Evolutionary conservation across 257 asterid genomes (phyloP), one percentile per base, ranked within the genome.

Genomic region (Fraxinus anomala): DNA sequence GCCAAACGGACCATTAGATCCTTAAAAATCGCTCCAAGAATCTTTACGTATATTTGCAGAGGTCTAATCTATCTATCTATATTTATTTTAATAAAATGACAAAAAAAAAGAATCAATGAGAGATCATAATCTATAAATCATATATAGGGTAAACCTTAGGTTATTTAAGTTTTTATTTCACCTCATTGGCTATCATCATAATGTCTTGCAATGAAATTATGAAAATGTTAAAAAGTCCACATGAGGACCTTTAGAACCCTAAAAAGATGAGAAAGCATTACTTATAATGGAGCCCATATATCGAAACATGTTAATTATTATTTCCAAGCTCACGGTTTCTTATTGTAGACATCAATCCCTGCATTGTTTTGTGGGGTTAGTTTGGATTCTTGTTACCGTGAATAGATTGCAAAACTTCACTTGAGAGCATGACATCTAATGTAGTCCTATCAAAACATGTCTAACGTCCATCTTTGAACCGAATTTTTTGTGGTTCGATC

Each of bases 221-320:
- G 68, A 63, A 26, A 63, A 63, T 63, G 69, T 24, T 24, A 61
- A 63, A 26, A 63, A 26, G 69, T 63, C 69, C 16, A 63, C 36
- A 63, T 0, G 16, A 63, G 69, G 19, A 1, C 69, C 69, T 63
- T 63, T 63, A 63, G 69, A 63, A 63, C 69, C 36, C 69, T 63
- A 63, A 63, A 63, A 63, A 63, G 69, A 63, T 24, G 69, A 63
- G 69, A 63, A 63, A 63, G 36, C 69, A 63, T 23, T 24, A 26
- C 36, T 63, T 26, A 63, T 2, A 63, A 63, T 63, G 69, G 33
- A 63, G 34, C 34, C 69, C 69, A 26, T 63, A 26, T 26, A 11
- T 63, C 5, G 13, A 61, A 26, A 63, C 69, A 63, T 26, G 69
- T 63, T 23, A 24, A 63, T 63, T 63, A 24, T 63, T 24, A 63